Base-by-base conservation (phyloP, 106 monocot genomes). In the Dactylorhiza incarnata region DNA sequence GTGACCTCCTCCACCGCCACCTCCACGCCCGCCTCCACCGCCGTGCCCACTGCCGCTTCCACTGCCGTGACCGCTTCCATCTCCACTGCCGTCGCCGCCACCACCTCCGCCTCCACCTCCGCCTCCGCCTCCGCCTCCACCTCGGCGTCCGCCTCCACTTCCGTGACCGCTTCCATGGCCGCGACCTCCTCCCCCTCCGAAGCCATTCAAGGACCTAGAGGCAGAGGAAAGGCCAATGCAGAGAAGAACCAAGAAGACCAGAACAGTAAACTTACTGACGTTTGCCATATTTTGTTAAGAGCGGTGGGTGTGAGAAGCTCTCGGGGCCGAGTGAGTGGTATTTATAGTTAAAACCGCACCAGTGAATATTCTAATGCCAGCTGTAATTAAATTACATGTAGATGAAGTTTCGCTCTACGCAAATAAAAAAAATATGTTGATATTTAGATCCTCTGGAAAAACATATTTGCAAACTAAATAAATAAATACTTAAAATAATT, bases 1-100 rank as follows among this genome's bases (percentile, higher is more conserved):
- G 10, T 23, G n/a, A 25, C 75, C 75, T 1, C 59, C 44, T 12
- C 75, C 75, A n/a, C 56, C 75, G 4, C 58, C 75, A 6, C 45
- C 46, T 7, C 75, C 75, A 46, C 24, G 29, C 0, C 53, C 53
- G 8, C 15, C 43, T 20, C n/a, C 75, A 9, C 7, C 15, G 4
- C 75, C 75, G 8, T 44, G 16, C 0, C 74, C 74, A 0, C 2
- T 44, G 0, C 75, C 75, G 47, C 16, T 47, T 0, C 26, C 8
- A 9, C 75, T 58, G 9, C 9, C 7, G n/a, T 46, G 59, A 11
- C 19, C 29, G 29, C 29, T 2, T 2, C 29, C 29, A 2, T 2
- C 29, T 29, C 29, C 29, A 29, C 29, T 2, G 29, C 29, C 2
- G 29, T 29, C 1, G 2, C 29, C 29, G 29, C 29, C 29, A 0